Conservation (phyloP, 2,329 filamentous ascomycete genomes). For the Mycosphaerelloides madeirae region DNA sequence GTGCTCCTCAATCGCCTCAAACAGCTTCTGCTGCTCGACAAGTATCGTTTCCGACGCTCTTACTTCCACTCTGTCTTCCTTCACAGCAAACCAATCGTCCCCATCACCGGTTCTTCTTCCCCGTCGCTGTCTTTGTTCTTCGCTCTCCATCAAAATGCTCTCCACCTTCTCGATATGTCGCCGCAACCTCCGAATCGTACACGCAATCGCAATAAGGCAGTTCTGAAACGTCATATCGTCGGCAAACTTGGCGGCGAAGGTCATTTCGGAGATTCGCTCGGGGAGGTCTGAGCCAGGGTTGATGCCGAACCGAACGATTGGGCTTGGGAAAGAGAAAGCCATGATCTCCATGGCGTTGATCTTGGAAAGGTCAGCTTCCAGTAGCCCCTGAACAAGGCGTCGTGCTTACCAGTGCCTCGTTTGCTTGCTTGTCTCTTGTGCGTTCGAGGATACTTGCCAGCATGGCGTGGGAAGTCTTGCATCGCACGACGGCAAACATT, state of each 20-base stretch:
- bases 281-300: neutral
- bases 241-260: conserved; percentile 5
- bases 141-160: neutral
- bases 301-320: neutral
- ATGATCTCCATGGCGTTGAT: neutral
- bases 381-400: neutral
- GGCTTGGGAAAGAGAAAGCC: neutral
- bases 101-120: too few species aligned
- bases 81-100: conserved; percentile 6
- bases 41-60: neutral
- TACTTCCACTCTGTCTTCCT: conserved; percentile 11
- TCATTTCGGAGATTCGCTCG: neutral
- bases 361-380: neutral
- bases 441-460: neutral
- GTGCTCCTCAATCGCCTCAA: conserved; percentile 14
- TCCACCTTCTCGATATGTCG: neutral
- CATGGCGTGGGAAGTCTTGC: neutral
- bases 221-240: conserved; percentile 3
- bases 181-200: neutral
- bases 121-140: neutral
- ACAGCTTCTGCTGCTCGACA: conserved; percentile 19
- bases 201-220: conserved; percentile 1
- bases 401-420: neutral
- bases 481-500: neutral
- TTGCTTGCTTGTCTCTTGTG: neutral